A percentile compares a stretch with the other conserved stretches of the same genome.
These are phyloP conservation scores for Suhomyces pyralidae DNA, from an alignment of 805 yeast species.

Conservation along the genomic window DNA sequence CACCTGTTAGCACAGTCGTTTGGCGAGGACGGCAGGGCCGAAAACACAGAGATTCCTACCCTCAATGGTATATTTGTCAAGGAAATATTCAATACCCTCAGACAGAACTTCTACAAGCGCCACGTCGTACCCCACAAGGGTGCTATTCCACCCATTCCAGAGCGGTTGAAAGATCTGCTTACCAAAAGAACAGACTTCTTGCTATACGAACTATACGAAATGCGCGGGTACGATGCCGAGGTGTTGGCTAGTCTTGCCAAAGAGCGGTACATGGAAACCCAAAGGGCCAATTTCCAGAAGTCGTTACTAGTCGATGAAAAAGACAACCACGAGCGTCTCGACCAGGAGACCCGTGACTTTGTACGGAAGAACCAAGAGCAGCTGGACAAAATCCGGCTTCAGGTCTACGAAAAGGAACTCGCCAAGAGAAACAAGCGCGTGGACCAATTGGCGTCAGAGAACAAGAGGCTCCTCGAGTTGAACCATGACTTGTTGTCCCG, in stretches of 20 bases:
- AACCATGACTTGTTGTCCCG: constrained; percentile 22
- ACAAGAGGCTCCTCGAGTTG: constrained; percentile 28
- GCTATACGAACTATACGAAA: constrained; percentile 20
- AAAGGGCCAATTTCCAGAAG: constrained; percentile 3
- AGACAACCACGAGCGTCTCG: constrained; percentile 8
- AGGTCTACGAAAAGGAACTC: constrained; percentile 21
- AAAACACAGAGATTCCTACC: constrained; percentile 17
- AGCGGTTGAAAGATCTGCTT: neutral
- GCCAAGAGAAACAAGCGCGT: constrained; percentile 18
- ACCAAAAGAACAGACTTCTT: constrained; percentile 9
- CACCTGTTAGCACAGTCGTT: constrained; percentile 14
- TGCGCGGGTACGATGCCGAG: constrained; percentile 22
- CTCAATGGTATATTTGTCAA: constrained; percentile 24
- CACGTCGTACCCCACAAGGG: neutral
- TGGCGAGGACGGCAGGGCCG: constrained; percentile 8
- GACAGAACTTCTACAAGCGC: constrained; percentile 11
- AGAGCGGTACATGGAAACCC: constrained; percentile 18
- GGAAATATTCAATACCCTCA: constrained; percentile 17
- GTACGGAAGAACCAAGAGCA: constrained; percentile 13
- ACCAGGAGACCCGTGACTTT: constrained; percentile 7
- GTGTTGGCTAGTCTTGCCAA: constrained; percentile 18
- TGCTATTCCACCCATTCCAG: neutral
- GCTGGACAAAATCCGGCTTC: constrained; percentile 15
- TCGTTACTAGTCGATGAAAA: neutral
- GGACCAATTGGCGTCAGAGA: constrained; percentile 23